Base-by-base conservation (phyloP, 331 rosid species). In the Pyracantha coccinea region DNA sequence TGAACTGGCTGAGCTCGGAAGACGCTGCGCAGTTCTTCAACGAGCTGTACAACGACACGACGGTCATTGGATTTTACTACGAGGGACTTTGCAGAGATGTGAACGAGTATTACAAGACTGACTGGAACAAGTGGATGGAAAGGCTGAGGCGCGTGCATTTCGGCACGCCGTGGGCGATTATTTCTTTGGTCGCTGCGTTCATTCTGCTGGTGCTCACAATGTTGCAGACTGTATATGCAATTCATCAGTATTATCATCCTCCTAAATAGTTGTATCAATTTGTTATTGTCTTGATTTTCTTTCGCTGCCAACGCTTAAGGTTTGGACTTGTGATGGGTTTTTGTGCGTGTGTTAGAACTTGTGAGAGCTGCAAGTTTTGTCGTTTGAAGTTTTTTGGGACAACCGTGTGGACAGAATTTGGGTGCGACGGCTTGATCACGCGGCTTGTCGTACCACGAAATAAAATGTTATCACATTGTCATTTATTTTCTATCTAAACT, bases 21-120 rank as follows among this genome's bases (percentile, higher is more conserved):
- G 31, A 76, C 4, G 79, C 79, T 1, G 5, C 29, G n/a, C n/a
- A 3, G 57, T 76, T 66, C 23, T 76, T 76, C 79, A 67, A 67
- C 47, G 63, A 55, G 2, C 47, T 76, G 1, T 54, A 76, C 74
- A 35, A 25, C 2, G 55, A 76, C 41, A 25, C 74, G 5, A 3
- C n/a, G 2, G 68, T 66, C 4, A 2, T 25, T 2, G 33, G 3
- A 1, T 66, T 4, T 23, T n/a, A 1, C 25, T 65, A 75, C 66
- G 0, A 1, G 2, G n/a, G 0, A 0, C 59, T 66, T 8, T 54
- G 79, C 41, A 0, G 3, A 0, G 4, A 32, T 0, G 73, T 75
- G 27, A 25, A 66, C 0, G 0, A 32, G 1, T 17, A 53, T 23
- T 17, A 66, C 25, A 4, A 16, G 0, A 1, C 0, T 1, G 7